Evolutionary conservation across 2,329 filamentous ascomycete species (phyloP), one percentile per base, ranked within the genome.

Genomic region (Sporothrix humicola): DNA sequence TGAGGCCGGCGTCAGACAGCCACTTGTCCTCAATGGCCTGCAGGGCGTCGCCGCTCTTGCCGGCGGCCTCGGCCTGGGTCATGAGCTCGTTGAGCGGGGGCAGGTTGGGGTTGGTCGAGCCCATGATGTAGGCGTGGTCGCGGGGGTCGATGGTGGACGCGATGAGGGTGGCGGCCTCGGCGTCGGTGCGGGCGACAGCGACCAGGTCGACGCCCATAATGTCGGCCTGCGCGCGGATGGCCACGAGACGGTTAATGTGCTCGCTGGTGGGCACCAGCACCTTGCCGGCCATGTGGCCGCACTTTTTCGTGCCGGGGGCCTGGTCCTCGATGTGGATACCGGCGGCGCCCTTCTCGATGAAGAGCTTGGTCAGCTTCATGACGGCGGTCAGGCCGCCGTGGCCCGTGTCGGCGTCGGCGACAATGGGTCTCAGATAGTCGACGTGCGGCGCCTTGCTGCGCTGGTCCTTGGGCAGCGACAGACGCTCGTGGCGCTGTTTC

Each of bases 271-370:
- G 96, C 71, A 99, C 96, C 75, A 99, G 87, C 59, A 98, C 96
- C 86, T 98, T 98, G 80, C 96, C 96, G 77, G 96, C 96, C 96
- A 98, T 98, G 85, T 98, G 96, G 76, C 96, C 96, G 82, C 96
- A 99, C 89, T 99, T 99, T 90, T 99, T 99, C 69, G 96, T 98
- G 72, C 96, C 96, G 2, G 96, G 95, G 3, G 96, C 95, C 84
- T 98, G 96, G 82, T 99, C 96, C 84, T 99, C 96, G 78, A 99
- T 98, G 84, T 99, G 96, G 80, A 99, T 98, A 77, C 96, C 96
- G 58, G 96, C 96, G 63, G 96, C 96, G 78, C 96, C 96, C 83
- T 95, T 94, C 86, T 99, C 96, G 77, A 98, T 85, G 82, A 99
- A 98, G 73, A 98, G 89, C 87, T 98, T 98, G 77, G 96, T 98